phyloP scores from a whole-genome alignment of 2,329 filamentous ascomycete genomes.

The Cordyceps fumosorosea region DNA sequence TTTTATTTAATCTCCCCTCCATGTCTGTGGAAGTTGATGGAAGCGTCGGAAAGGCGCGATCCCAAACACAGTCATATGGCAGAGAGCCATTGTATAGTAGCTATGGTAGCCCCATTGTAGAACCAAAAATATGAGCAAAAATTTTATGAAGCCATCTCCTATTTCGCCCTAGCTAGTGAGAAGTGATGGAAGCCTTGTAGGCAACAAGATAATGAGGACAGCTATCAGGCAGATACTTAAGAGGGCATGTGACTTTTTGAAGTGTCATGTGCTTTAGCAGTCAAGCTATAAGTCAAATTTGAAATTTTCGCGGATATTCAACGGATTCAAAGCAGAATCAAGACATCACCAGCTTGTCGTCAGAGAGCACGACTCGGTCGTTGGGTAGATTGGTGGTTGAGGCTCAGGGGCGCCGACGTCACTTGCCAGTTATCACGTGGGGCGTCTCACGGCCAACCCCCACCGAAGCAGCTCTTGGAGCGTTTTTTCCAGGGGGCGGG shows the following conservation, averaged over 20 bases:
- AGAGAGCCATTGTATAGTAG: constrained; percentile 26
- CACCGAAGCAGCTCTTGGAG: constrained; percentile 17
- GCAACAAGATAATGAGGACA: background rate
- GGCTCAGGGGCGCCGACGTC: constrained; percentile 11
- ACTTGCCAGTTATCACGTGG: constrained; percentile 25
- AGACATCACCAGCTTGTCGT: background rate
- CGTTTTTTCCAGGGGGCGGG: background rate
- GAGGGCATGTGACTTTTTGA: too few relatives aligned
- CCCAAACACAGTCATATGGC: constrained; percentile 4
- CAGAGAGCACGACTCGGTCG: background rate
- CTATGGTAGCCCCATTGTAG: constrained; percentile 23
- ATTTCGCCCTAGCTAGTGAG: background rate
- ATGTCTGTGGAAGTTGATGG: constrained; percentile 9
- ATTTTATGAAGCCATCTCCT: background rate
- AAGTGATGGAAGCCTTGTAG: background rate
- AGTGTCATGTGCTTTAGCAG: too few relatives aligned
- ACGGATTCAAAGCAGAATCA: too few relatives aligned
- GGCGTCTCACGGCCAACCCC: constrained; percentile 25
- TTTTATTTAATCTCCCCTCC: constrained; percentile 14
- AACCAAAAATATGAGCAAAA: constrained; percentile 22
- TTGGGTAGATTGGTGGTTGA: background rate
- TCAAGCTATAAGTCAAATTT: too few relatives aligned
- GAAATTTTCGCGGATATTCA: too few relatives aligned
- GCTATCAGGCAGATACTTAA: background rate
- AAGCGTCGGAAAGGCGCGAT: constrained; percentile 4